Conservation (phyloP, 169 alveolate genomes). For the Theileria parva region DNA sequence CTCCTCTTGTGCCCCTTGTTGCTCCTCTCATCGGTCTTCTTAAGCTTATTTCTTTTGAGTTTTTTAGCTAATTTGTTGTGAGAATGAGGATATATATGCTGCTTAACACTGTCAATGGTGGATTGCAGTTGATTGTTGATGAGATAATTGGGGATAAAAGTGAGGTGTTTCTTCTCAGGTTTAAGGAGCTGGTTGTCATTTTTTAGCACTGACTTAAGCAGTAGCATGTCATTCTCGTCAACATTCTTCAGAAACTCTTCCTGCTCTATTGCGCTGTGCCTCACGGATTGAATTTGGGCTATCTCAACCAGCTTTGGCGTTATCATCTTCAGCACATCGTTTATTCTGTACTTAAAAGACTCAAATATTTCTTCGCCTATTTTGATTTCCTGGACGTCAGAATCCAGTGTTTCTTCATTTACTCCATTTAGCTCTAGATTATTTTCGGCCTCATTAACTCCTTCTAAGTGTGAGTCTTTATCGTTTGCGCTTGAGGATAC, state of each 20-base stretch:
- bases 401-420: background rate
- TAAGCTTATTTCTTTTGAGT: background rate
- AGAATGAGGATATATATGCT: constrained; percentile 16
- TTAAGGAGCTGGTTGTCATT: constrained; percentile 42
- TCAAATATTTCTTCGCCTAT: constrained; percentile 26
- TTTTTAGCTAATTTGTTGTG: constrained; percentile 14
- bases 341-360: constrained; percentile 50
- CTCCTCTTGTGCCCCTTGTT: background rate
- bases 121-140: constrained; percentile 37
- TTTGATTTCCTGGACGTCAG: background rate
- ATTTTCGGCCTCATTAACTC: background rate
- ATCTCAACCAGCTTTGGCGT: constrained; percentile 47
- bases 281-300: constrained; percentile 53
- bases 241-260: constrained; percentile 49
- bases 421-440: background rate
- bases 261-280: constrained; percentile 57
- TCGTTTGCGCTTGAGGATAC: background rate
- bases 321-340: constrained; percentile 51
- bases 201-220: constrained; percentile 49
- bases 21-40: constrained; percentile 7
- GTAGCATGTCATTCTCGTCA: constrained; percentile 38
- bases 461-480: background rate
- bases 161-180: constrained; percentile 53
- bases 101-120: constrained; percentile 29
- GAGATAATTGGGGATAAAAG: constrained; percentile 48